Evolutionary conservation across 1,284 basidiomycete species (phyloP).

Genomic region (Naganishia cerealis): DNA sequence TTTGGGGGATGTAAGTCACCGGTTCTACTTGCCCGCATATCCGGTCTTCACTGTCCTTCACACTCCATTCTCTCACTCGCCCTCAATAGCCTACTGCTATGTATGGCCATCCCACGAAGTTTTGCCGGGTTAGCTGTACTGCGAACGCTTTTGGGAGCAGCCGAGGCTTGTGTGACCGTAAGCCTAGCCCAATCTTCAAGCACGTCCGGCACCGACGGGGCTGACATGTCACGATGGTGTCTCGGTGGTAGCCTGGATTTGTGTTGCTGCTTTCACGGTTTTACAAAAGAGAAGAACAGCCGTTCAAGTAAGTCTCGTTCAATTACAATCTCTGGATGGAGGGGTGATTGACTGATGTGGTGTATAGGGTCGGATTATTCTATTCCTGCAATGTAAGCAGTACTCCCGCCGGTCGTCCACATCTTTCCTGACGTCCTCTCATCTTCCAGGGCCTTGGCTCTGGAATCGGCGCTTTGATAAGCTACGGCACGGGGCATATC

Average conservation of each 20-base stretch:
- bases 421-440: neutral
- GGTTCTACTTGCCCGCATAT: neutral
- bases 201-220: no score
- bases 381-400: slow-evolving; percentile 42
- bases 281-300: slow-evolving; percentile 50
- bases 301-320: slow-evolving; percentile 33
- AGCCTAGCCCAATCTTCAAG: neutral
- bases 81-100: slow-evolving; percentile 38
- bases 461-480: slow-evolving; percentile 43
- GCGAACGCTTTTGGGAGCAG: slow-evolving; percentile 46
- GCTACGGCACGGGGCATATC: slow-evolving; percentile 47
- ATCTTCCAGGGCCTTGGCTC: slow-evolving; percentile 38
- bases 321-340: neutral
- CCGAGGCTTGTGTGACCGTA: slow-evolving; percentile 47
- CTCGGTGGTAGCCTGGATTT: slow-evolving; percentile 43
- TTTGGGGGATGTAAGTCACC: slow-evolving; percentile 45
- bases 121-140: slow-evolving; percentile 46
- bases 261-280: slow-evolving; percentile 48
- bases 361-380: slow-evolving; percentile 41
- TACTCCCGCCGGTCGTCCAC: neutral
- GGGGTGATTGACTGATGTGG: neutral
- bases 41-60: neutral
- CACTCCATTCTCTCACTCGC: neutral
- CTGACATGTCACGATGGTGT: neutral
- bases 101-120: slow-evolving; percentile 45